A percentile compares a stretch with the other conserved stretches of the same genome.
These are phyloP conservation scores for Prunus armeniaca DNA, from an alignment of 306 rosid species.

Conservation along the genomic window DNA sequence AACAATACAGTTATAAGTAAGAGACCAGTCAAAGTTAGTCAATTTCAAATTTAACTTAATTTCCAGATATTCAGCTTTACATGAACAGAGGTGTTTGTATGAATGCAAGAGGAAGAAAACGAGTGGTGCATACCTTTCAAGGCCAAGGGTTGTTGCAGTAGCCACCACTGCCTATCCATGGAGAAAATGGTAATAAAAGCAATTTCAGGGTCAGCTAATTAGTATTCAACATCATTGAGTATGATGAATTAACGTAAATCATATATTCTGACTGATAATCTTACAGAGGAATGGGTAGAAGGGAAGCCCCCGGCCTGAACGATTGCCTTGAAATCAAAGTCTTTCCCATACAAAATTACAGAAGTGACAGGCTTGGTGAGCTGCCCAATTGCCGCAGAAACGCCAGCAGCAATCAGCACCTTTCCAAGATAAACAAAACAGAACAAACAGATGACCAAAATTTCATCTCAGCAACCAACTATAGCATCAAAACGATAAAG, in stretches of 20 bases:
- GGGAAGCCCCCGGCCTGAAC: constrained; percentile 91
- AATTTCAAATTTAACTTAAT: not conserved
- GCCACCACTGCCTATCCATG: constrained; percentile 74
- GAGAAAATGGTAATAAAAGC: constrained; percentile 30
- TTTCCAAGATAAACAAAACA: constrained; percentile 10
- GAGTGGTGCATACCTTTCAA: constrained; percentile 55
- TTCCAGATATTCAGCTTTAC: not conserved
- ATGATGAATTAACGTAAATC: not conserved
- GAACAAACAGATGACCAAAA: not conserved
- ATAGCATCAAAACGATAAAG: not conserved
- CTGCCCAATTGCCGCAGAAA: constrained; percentile 73
- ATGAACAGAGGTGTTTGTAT: not conserved
- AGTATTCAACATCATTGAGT: not conserved
- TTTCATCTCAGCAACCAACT: not conserved
- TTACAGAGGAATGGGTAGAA: constrained; percentile 90
- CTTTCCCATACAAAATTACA: constrained; percentile 61
- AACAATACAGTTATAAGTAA: constrained; percentile 1
- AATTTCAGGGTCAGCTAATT: constrained; percentile 23
- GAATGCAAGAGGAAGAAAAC: constrained; percentile 6
- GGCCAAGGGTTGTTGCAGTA: constrained; percentile 75
- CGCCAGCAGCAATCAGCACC: constrained; percentile 78
- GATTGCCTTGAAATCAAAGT: constrained; percentile 57
- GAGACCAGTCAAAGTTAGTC: not conserved
- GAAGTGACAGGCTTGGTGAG: constrained; percentile 74
- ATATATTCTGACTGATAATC: not conserved